These are phyloP conservation scores for Raddia guianensis DNA, from an alignment of 176 grass and related monocot genomes.

Conservation along the genomic window DNA sequence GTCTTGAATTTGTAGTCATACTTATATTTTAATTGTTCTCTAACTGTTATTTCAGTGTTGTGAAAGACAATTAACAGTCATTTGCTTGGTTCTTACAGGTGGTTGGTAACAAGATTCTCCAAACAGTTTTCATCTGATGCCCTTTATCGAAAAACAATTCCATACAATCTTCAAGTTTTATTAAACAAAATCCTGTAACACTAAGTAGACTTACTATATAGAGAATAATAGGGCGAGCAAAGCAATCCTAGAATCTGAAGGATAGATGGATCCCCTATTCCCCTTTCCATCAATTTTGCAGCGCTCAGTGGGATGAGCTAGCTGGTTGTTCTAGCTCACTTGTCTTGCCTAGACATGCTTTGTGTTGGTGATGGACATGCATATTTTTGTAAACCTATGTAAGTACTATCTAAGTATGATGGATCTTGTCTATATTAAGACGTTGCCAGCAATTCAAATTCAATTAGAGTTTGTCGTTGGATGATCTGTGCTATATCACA, in stretches of 20 bases:
- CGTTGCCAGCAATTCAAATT: neutral
- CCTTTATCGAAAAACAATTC: neutral
- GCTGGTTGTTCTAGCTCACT: conserved; percentile 24
- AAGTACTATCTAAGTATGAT: conserved; percentile 19
- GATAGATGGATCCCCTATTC: conserved; percentile 28
- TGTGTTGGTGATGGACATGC: conserved; percentile 2
- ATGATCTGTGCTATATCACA: neutral
- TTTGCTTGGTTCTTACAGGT: no score
- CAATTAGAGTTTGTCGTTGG: neutral
- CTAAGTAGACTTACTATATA: conserved; percentile 24
- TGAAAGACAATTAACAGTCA: no score
- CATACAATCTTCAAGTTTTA: conserved; percentile 40
- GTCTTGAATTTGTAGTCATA: no score
- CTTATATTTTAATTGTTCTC: no score
- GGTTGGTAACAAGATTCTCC: conserved; percentile 39
- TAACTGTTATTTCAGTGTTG: no score
- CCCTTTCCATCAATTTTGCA: conserved; percentile 49
- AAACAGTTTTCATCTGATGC: conserved; percentile 3
- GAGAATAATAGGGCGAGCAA: conserved; percentile 43
- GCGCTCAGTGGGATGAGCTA: conserved; percentile 36
- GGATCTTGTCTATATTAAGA: neutral
- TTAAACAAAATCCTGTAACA: conserved; percentile 38
- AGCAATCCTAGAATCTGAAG: conserved; percentile 41
- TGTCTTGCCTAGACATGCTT: conserved; percentile 26
- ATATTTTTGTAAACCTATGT: conserved; percentile 29